Percentiles rank a stretch among this genome's conserved stretches.
Conservation (phyloP, 352 stramenopile genomes). For the Globisporangium irregulare region DNA sequence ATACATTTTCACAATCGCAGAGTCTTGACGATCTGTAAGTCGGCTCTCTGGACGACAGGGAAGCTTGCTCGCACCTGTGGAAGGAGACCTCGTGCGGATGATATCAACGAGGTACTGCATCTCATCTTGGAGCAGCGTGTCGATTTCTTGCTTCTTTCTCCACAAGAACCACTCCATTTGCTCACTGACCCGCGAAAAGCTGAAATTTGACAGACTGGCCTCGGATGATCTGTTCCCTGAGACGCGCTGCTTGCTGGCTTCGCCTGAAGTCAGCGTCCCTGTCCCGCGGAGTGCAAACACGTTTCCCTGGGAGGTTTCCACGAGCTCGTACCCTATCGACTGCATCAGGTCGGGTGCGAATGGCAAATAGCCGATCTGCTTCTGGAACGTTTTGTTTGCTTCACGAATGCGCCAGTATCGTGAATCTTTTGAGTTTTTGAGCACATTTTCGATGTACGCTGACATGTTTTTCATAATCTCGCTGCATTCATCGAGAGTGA, state of each 20-base stretch:
- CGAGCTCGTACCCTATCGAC: conserved; percentile 53
- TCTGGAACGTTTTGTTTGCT: conserved; percentile 52
- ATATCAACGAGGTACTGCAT: conserved; percentile 51
- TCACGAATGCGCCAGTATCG: conserved; percentile 64
- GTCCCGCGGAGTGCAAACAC: conserved; percentile 53
- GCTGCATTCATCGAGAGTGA: conserved; percentile 50
- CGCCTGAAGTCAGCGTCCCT: conserved; percentile 6
- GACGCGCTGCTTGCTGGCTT: background rate
- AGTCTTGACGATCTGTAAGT: background rate
- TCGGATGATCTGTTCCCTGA: background rate
- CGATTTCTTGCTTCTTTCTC: conserved; percentile 69
- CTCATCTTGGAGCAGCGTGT: conserved; percentile 54
- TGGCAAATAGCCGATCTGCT: conserved; percentile 58
- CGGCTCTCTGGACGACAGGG: background rate
- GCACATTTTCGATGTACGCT: conserved; percentile 51
- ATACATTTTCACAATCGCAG: conserved; percentile 45
- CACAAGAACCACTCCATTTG: conserved; percentile 81
- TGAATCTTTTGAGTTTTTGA: conserved; percentile 74
- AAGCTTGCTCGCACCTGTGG: background rate
- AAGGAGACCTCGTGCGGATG: conserved; percentile 10
- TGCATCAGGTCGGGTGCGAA: conserved; percentile 51
- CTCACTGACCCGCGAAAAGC: conserved; percentile 53
- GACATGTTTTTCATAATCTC: conserved; percentile 31
- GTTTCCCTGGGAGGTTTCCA: conserved; percentile 39
- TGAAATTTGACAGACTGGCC: conserved; percentile 55